Evolutionary conservation across 1,284 basidiomycete genomes (phyloP).

Genomic region (Boletus smithii): DNA sequence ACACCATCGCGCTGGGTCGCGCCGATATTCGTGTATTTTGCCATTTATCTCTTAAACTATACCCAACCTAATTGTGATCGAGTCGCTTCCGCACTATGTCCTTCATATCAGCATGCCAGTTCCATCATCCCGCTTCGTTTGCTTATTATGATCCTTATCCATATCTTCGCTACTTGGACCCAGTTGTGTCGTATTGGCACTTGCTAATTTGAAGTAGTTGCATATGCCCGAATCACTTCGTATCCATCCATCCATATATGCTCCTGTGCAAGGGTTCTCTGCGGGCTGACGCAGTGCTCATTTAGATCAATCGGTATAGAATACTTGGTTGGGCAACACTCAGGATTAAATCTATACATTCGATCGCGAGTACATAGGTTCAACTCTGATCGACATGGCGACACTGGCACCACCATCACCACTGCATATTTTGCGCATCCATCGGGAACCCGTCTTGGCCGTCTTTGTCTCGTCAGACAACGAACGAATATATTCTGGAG

Average conservation of each 20-base stretch:
- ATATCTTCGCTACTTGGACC: neutral
- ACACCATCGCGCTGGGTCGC: constrained; percentile 17
- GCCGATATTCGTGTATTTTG: constrained; percentile 2
- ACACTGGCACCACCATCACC: constrained; percentile 55
- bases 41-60: constrained; percentile 15
- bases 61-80: constrained; percentile 15
- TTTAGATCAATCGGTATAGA: too few relatives aligned
- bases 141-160: neutral
- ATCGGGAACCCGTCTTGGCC: constrained; percentile 56
- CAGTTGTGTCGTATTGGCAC: neutral
- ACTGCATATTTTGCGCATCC: constrained; percentile 71
- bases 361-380: too few relatives aligned
- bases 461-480: constrained; percentile 66
- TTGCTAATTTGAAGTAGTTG: neutral
- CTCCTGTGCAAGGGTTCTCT: too few relatives aligned
- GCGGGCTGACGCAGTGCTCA: too few relatives aligned
- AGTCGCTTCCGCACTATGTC: constrained; percentile 1
- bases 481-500: constrained; percentile 78
- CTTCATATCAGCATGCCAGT: neutral
- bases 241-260: too few relatives aligned
- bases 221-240: too few relatives aligned
- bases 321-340: too few relatives aligned
- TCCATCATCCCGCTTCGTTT: neutral
- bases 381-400: too few relatives aligned
- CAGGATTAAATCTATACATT: too few relatives aligned